Evolutionary conservation across 1,139 yeast genomes (phyloP), one percentile per base, ranked within the genome.

Genomic region (Scheffersomyces cryptocercus): DNA sequence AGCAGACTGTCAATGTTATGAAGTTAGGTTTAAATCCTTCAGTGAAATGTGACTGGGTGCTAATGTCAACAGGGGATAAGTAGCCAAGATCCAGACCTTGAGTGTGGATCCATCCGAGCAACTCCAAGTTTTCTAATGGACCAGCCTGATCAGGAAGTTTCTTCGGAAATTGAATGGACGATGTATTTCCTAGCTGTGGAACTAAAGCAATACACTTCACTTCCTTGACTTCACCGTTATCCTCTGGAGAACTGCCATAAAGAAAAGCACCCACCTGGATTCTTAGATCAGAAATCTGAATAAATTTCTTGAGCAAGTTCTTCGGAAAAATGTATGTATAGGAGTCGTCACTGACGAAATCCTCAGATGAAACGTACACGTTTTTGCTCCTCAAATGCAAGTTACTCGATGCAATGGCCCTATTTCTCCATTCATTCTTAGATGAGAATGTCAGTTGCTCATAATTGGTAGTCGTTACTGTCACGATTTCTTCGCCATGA

Each of bases 401-500:
- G 53, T 82, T 77, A 40, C 88, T 78, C 0, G 95, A 79, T 1
- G 95, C 84, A 44, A 95, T 80, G 0, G 97, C 97, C 36, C 96
- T 71, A 46, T 78, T 78, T 54, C 98, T 78, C 99, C 99, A 93
- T 60, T 91, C 97, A 34, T 90, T 84, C 61, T 84, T 85, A 3
- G 97, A 88, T 35, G 84, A 76, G 59, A 93, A 93, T 3, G 85
- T 69, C 68, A 82, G 85, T 54, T 89, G 95, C 58, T 90, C 99
- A 59, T 88, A 91, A 52, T 83, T 83, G 15, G 95, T 83, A 0
- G 99, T 90, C 0, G 98, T 90, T 15, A 93, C 96, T 0, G 96
- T 95, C 33, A 87, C 85, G 57, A 95, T 91, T 56, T 91, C 95
- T 59, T 93, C 99, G 32, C 99, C 99, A 57, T 91, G 97, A 2